Evolutionary conservation across 2,329 filamentous ascomycete genomes (phyloP).

Genomic region (Monilinia fructicola): DNA sequence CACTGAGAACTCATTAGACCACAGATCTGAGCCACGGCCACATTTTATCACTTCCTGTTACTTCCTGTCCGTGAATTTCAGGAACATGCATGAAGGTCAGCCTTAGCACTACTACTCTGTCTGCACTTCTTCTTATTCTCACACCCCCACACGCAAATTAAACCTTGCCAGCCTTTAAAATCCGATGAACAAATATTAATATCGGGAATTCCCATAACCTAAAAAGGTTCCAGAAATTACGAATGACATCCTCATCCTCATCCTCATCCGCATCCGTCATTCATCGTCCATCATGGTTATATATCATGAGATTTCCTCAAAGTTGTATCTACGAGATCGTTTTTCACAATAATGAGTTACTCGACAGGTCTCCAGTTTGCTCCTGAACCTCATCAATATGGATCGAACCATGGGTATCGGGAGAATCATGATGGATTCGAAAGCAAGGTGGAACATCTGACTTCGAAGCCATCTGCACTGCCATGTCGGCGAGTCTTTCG

Average conservation of each 20-base stretch:
- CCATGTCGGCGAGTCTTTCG: slow-evolving; percentile 18
- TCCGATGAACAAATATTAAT: not conserved
- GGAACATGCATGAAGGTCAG: too few species aligned
- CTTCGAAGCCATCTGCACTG: not conserved
- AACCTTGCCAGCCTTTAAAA: not conserved
- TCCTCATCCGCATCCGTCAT: too few species aligned
- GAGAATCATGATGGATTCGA: not conserved
- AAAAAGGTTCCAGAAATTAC: not conserved
- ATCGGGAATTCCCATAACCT: not conserved
- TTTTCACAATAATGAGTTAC: not conserved
- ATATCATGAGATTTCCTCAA: not conserved
- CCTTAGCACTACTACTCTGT: too few species aligned
- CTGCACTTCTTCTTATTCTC: not conserved
- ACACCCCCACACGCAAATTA: slow-evolving; percentile 11
- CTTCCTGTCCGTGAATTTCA: too few species aligned
- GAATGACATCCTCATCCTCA: not conserved
- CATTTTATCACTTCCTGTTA: too few species aligned
- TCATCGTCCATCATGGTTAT: not conserved
- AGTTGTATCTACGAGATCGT: not conserved
- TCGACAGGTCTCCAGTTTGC: slow-evolving; percentile 5
- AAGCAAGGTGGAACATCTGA: not conserved
- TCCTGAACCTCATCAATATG: not conserved
- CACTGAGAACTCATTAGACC: too few species aligned
- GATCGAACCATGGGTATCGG: not conserved
- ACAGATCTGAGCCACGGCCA: too few species aligned